Evolutionary conservation across 208 protist genomes (phyloP).

Genomic region (Leishmania gerbilli): DNA sequence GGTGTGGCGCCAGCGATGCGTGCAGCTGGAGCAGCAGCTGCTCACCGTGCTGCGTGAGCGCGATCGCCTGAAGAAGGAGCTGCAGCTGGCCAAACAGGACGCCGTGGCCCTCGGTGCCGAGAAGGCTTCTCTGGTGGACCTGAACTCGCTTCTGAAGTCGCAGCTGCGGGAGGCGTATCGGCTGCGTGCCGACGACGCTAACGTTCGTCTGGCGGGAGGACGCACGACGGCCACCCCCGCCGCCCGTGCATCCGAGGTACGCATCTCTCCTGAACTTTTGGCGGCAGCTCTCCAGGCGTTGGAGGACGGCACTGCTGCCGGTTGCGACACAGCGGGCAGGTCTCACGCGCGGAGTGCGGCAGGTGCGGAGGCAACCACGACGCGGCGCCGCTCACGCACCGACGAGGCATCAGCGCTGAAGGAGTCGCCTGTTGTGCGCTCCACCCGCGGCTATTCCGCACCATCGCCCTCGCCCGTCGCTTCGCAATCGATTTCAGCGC

Average conservation of each 20-base stretch:
- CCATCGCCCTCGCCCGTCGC: background rate
- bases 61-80: conserved; percentile 55
- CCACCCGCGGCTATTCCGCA: conserved; percentile 10
- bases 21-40: conserved; percentile 79
- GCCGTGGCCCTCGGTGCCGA: conserved; percentile 53
- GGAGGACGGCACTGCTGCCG: conserved; percentile 3
- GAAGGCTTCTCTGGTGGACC: conserved; percentile 79
- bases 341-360: background rate
- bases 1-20: conserved; percentile 72
- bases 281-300: conserved; percentile 24
- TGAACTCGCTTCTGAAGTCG: conserved; percentile 87
- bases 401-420: background rate
- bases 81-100: conserved; percentile 51
- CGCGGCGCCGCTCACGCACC: background rate
- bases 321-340: background rate
- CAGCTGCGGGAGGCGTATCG: conserved; percentile 84
- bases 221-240: background rate
- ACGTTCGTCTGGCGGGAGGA: background rate
- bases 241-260: background rate
- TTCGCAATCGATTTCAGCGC: conserved; percentile 5
- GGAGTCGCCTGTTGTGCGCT: conserved; percentile 14
- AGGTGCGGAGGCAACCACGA: background rate
- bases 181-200: conserved; percentile 27
- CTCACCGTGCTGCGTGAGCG: conserved; percentile 66
- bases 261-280: conserved; percentile 30